A percentile compares a stretch with the other conserved stretches of the same genome.
Evolutionary conservation across 2,329 filamentous ascomycete species (phyloP).

Genomic region (Alternaria viburni): DNA sequence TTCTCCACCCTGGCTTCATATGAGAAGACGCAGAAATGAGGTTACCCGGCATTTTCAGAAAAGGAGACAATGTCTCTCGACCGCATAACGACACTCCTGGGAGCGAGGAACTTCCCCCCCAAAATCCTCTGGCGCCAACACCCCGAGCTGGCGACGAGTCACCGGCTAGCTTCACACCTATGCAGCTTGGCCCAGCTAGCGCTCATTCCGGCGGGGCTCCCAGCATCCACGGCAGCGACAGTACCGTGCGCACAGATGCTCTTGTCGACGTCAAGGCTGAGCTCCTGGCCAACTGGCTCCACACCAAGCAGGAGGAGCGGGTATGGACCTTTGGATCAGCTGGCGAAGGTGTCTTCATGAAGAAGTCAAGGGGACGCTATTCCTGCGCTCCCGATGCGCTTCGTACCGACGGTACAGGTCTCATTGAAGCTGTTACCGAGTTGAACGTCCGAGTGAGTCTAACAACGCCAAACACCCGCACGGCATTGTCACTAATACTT

Average conservation of each 20-base stretch:
- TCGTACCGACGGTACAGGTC: slow-evolving; percentile 52
- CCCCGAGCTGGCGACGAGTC: not conserved
- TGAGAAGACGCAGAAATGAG: not conserved
- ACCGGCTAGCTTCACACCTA: slow-evolving; percentile 8
- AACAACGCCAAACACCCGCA: not conserved
- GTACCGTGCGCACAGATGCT: slow-evolving; percentile 44
- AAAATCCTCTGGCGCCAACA: not conserved
- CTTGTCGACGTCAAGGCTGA: slow-evolving; percentile 64
- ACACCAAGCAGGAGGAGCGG: slow-evolving; percentile 65
- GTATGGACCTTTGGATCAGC: slow-evolving; percentile 57
- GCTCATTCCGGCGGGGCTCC: not conserved
- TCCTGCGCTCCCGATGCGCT: slow-evolving; percentile 59
- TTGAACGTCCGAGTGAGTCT: slow-evolving; percentile 62
- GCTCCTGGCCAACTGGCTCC: slow-evolving; percentile 69
- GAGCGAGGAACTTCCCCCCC: not conserved
- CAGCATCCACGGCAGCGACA: not conserved
- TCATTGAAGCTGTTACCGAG: slow-evolving; percentile 57
- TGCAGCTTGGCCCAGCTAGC: slow-evolving; percentile 4
- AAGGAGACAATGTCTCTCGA: not conserved
- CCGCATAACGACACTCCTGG: not conserved
- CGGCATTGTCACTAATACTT: slow-evolving; percentile 5
- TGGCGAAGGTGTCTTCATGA: slow-evolving; percentile 63
- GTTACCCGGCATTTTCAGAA: not conserved
- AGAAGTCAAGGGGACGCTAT: slow-evolving; percentile 59
- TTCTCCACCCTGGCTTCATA: not conserved